Conservation (phyloP, 345 rosid species). For the Linum trigynum region DNA sequence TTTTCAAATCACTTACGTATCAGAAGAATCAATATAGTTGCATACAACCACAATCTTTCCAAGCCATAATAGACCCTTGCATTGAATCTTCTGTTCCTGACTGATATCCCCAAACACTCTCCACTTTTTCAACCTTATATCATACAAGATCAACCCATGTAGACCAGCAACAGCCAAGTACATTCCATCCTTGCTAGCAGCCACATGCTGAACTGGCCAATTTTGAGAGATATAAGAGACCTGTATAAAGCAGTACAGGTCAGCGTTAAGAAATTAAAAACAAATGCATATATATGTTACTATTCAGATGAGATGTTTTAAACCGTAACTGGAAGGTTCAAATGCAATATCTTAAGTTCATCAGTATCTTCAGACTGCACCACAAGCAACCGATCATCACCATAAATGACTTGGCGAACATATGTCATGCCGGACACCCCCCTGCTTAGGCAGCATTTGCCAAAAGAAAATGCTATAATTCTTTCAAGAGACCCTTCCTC, state of each 20-base stretch:
- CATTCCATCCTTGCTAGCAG: conserved; percentile 96
- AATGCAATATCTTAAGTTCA: conserved; percentile 80
- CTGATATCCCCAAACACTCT: conserved; percentile 90
- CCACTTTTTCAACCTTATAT: conserved; percentile 78
- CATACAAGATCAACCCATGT: conserved; percentile 84
- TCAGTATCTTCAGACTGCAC: conserved; percentile 95
- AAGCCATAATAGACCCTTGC: conserved; percentile 92
- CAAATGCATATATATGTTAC: conserved; percentile 6
- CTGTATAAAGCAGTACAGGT: conserved; percentile 37
- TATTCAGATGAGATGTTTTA: conserved; percentile 11
- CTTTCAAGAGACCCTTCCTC: conserved; percentile 82
- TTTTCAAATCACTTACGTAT: conserved; percentile 45
- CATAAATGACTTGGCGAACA: conserved; percentile 86
- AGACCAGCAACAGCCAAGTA: conserved; percentile 92
- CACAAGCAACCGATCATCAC: conserved; percentile 90
- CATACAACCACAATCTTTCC: conserved; percentile 90
- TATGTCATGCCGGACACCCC: conserved; percentile 93
- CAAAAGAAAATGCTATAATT: conserved; percentile 87
- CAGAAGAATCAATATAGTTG: conserved; percentile 70
- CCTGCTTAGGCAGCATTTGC: conserved; percentile 86
- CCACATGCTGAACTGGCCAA: conserved; percentile 99
- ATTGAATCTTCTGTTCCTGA: conserved; percentile 91
- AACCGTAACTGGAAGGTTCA: conserved; percentile 80
- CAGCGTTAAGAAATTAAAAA: conserved; percentile 19
- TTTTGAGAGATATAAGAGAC: conserved; percentile 82